Evolutionary conservation across 2,329 filamentous ascomycete species (phyloP).

Genomic region (Paecilomyces sp.): DNA sequence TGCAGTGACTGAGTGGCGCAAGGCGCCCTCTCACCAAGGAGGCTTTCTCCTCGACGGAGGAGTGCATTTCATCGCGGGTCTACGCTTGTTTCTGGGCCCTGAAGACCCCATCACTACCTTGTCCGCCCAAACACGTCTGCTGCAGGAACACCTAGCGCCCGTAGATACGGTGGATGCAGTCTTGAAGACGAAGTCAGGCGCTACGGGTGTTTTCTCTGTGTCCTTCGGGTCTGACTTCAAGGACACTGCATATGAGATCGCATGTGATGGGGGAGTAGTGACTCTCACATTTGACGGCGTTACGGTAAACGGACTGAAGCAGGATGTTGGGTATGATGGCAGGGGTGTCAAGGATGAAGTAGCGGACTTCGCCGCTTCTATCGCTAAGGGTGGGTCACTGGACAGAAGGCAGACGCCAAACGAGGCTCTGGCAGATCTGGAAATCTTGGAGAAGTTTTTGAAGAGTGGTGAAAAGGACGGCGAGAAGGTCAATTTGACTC

Average conservation of each 20-base stretch:
- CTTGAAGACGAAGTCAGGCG: conserved; percentile 40
- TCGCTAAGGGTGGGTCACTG: neutral
- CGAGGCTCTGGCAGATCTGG: conserved; percentile 15
- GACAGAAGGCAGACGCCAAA: neutral
- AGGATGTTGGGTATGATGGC: neutral
- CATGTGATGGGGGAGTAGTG: neutral
- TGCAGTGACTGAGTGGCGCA: conserved; percentile 48
- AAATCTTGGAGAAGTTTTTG: conserved; percentile 16
- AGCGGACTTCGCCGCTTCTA: neutral
- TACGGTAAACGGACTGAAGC: neutral
- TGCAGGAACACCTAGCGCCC: conserved; percentile 47
- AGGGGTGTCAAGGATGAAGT: neutral
- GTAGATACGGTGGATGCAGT: conserved; percentile 52
- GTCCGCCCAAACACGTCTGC: conserved; percentile 43
- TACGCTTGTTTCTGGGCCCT: conserved; percentile 42
- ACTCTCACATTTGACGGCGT: neutral
- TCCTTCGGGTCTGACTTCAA: neutral
- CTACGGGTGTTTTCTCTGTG: conserved; percentile 40
- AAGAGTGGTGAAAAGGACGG: conserved; percentile 19
- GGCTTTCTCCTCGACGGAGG: conserved; percentile 55
- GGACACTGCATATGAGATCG: neutral
- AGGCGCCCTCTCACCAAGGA: conserved; percentile 50
- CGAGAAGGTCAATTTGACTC: neutral
- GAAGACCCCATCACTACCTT: conserved; percentile 36
- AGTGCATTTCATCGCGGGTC: conserved; percentile 48